Evolutionary conservation across 345 rosid species (phyloP), one percentile per base, ranked within the genome.

Genomic region (Populus tremula): DNA sequence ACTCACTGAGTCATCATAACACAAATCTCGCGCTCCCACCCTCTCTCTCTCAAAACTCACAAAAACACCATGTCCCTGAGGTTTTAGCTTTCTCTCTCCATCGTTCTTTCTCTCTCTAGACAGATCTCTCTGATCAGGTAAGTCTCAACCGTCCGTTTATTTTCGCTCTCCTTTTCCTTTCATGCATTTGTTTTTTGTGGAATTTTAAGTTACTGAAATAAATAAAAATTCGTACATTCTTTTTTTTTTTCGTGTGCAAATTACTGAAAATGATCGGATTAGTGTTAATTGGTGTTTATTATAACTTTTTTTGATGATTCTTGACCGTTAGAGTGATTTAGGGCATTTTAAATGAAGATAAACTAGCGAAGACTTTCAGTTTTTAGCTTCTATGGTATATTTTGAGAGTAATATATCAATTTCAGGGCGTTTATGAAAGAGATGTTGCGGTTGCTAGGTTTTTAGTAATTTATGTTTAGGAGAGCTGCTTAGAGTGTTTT

Each of bases 101-200:
- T n/a, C 77, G 3, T 31, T 29, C 67, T 38, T 10, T 35, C 47
- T 74, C 70, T 35, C 23, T 31, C 35, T 64, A n/a, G 63, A 56
- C 62, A 63, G 83, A 80, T 83, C 79, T 80, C 74, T 45, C 72
- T 45, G 49, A 59, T 66, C 74, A 77, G 83, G 86, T 83, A 70
- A 74, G 67, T 83, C 81, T 74, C 69, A 69, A 35, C 27, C 81
- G 21, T 47, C 3, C 64, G 10, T 77, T 70, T 59, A 6, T 18
- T 56, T 50, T 49, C 56, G 64, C 38, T 61, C n/a, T 61, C n/a
- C 12, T 35, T 35, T 7, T 23, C 2, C 8, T 31, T 17, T 70
- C 17, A 11, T 11, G 67, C 31, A n/a, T 21, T 63, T 20, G 23
- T 63, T 63, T 63, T 63, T 29, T 6, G 17, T 2, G 20, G 13